phyloP scores from a whole-genome alignment of 306 rosid genomes.

The Glycine latifolia region DNA sequence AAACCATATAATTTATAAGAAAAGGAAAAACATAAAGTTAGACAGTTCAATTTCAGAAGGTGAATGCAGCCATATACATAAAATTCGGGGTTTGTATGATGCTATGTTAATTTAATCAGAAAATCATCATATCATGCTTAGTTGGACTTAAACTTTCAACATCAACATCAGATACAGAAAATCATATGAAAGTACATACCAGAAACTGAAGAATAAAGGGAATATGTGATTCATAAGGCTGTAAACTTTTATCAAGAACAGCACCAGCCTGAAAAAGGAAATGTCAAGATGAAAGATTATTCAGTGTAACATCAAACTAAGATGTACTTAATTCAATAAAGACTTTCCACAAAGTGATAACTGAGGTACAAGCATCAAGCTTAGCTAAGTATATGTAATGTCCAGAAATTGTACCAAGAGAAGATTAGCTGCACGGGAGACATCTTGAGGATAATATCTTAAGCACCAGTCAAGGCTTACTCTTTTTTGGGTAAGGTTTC shows the following conservation, averaged over 20 bases:
- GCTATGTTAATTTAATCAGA: constrained; percentile 32
- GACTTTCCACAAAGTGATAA: constrained; percentile 30
- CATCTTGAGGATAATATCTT: constrained; percentile 92
- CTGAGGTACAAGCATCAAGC: not conserved
- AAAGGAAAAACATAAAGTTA: constrained; percentile 32
- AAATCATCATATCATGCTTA: constrained; percentile 37
- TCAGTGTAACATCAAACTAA: constrained; percentile 33
- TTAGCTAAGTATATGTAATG: constrained; percentile 12
- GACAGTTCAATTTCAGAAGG: constrained; percentile 20
- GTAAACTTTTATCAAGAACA: constrained; percentile 73
- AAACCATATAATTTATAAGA: constrained; percentile 34
- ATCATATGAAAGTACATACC: constrained; percentile 48
- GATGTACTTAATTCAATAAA: constrained; percentile 28
- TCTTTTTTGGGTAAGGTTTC: constrained; percentile 37
- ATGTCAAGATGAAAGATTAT: constrained; percentile 29
- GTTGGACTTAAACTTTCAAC: constrained; percentile 18
- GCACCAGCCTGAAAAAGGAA: constrained; percentile 75
- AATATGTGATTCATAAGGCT: constrained; percentile 95
- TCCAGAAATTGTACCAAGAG: constrained; percentile 72
- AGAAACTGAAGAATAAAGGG: constrained; percentile 73
- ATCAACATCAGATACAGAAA: constrained; percentile 29
- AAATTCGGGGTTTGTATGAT: not conserved
- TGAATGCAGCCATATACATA: constrained; percentile 21
- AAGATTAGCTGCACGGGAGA: constrained; percentile 88
- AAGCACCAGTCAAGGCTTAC: constrained; percentile 70